Conservation (phyloP, 306 rosid genomes). For the Acacia melanoxylon region DNA sequence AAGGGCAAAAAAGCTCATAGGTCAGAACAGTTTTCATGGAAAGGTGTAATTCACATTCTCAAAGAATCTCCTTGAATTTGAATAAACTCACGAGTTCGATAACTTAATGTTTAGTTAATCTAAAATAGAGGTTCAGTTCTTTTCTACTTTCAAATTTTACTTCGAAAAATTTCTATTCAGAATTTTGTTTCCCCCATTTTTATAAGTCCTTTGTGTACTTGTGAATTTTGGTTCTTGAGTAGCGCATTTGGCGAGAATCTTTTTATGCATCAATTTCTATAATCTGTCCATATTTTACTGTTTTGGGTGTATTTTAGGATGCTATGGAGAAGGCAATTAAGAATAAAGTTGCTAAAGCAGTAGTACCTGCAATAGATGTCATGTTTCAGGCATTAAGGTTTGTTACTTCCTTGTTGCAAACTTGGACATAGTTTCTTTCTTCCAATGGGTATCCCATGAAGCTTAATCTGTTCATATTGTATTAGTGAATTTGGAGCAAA, state of each 20-base stretch:
- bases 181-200: too few relatives aligned
- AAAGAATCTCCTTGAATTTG: neutral
- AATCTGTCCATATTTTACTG: constrained; percentile 6
- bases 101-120: constrained; percentile 6
- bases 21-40: neutral
- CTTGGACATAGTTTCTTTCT: constrained; percentile 10
- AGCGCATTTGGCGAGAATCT: neutral
- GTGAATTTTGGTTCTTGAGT: neutral
- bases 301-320: constrained; percentile 58
- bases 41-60: neutral
- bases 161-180: neutral
- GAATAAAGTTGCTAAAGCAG: constrained; percentile 95
- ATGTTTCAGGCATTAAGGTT: constrained; percentile 99
- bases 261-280: constrained; percentile 15
- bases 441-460: constrained; percentile 11
- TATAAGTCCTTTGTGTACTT: constrained; percentile 5
- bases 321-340: constrained; percentile 99
- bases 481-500: constrained; percentile 94
- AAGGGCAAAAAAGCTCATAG: neutral
- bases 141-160: neutral
- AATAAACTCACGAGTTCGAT: neutral
- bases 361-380: constrained; percentile 98
- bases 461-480: constrained; percentile 1
- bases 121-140: constrained; percentile 1
- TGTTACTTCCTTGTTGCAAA: constrained; percentile 33